Evolutionary conservation across 2,329 filamentous ascomycete genomes (phyloP).

Genomic region (Venturia asperata): DNA sequence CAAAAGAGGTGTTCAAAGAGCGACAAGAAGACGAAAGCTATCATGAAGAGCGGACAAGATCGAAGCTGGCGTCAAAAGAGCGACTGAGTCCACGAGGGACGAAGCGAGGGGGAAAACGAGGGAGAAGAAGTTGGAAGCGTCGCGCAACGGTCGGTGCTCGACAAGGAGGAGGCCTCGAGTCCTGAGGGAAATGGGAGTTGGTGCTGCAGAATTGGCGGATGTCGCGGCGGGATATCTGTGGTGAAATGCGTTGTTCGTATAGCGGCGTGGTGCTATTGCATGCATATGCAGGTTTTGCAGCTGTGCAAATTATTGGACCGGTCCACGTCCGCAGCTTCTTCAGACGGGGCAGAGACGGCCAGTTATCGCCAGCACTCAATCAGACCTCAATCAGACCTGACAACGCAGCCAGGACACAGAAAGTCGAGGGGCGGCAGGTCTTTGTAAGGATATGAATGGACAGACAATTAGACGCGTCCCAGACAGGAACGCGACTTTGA

Average conservation of each 20-base stretch:
- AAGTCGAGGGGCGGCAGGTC: not conserved
- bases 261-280: not conserved
- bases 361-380: not conserved
- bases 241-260: not conserved
- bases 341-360: not conserved
- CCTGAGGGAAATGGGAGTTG: not conserved
- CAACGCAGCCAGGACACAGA: not conserved
- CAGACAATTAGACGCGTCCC: not conserved
- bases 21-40: not conserved
- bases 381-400: not conserved
- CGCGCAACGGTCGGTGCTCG: not conserved
- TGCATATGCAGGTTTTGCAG: slow-evolving; percentile 3
- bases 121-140: not conserved
- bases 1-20: slow-evolving; percentile 13
- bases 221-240: not conserved
- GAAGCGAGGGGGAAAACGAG: not conserved
- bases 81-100: not conserved
- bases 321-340: not conserved
- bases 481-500: not conserved
- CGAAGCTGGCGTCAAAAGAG: slow-evolving; percentile 2
- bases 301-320: not conserved
- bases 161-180: slow-evolving; percentile 10
- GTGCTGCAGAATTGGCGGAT: not conserved
- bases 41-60: not conserved
- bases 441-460: not conserved